Base-by-base conservation (phyloP, 441 rosid genomes). In the Mallotus japonicus region DNA sequence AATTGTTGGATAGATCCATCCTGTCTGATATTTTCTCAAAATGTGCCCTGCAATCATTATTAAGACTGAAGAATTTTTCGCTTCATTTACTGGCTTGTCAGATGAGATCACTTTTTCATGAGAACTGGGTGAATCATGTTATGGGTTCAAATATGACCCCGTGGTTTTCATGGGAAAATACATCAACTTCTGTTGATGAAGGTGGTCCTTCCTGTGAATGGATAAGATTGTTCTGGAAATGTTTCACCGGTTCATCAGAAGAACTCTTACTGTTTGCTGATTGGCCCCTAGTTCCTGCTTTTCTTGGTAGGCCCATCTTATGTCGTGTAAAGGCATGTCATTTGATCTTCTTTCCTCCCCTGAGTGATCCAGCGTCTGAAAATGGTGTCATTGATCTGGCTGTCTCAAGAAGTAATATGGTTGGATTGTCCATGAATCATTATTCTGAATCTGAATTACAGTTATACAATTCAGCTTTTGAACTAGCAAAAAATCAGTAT, bases 281-380 rank as follows among this genome's bases (percentile, higher is more conserved):
- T 76, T 95, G 99, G 99, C 99, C 99, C 56, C 75, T 95, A 65
- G 85, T 95, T 85, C 99, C 99, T 85, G 96, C 96, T 65, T 91
- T 93, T 83, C 97, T 93, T 77, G 98, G 99, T 47, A 86, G 98
- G 82, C 87, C 97, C 62, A 86, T 93, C 73, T 83, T 95, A 68
- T 95, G 99, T 83, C 96, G 99, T 77, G 89, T 93, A 61, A 88
- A 87, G 81, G 97, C 90, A 79, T 78, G 86, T 62, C 89, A 85
- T 73, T 86, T 95, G 75, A 87, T 91, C 72, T 91, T 95, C 69
- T 74, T 93, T 85, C 94, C 99, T 79, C 97, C 99, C 32, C 60
- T 78, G 70, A 80, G 70, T 62, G 88, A 83, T 76, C 69, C 80
- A 76, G 40, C 64, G 58, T 74, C 85, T 75, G 80, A 63, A 77